Evolutionary conservation across 2,329 filamentous ascomycete genomes (phyloP).

Genomic region (Colletotrichum sp.): DNA sequence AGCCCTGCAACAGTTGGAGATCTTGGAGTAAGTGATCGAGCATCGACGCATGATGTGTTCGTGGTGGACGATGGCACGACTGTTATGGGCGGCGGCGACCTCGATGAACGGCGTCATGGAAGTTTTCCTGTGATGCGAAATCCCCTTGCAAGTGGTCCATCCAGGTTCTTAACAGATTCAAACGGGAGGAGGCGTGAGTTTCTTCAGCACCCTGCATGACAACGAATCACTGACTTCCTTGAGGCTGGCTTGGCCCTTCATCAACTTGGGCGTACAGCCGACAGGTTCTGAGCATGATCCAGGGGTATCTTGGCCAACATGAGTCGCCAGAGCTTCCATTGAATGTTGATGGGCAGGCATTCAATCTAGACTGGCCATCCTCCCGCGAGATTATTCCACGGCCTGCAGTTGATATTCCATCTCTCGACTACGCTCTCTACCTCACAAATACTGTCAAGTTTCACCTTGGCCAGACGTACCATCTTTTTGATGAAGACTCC

Average conservation of each 20-base stretch:
- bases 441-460: conserved; percentile 62
- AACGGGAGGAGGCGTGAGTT: not conserved
- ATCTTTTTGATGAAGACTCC: conserved; percentile 55
- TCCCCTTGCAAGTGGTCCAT: not conserved
- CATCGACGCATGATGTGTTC: not conserved
- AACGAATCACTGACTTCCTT: not conserved
- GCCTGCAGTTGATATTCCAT: not conserved
- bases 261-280: conserved; percentile 16
- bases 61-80: not conserved
- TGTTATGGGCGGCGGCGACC: not conserved
- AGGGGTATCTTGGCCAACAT: conserved; percentile 27
- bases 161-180: conserved; percentile 2
- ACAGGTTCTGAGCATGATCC: conserved; percentile 9
- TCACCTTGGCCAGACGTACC: conserved; percentile 56
- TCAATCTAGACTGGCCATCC: not conserved
- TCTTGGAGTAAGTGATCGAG: not conserved
- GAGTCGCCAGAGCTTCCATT: conserved; percentile 7
- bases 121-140: not conserved
- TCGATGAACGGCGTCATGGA: not conserved
- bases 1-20: not conserved
- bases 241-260: conserved; percentile 10
- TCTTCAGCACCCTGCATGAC: not conserved
- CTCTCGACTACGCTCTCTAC: conserved; percentile 43
- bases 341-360: not conserved
- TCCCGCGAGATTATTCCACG: not conserved